Percentiles rank a stretch among this genome's conserved stretches.
Conservation (phyloP, 164 flowering plant species). For the Dillenia suffruticosa region DNA sequence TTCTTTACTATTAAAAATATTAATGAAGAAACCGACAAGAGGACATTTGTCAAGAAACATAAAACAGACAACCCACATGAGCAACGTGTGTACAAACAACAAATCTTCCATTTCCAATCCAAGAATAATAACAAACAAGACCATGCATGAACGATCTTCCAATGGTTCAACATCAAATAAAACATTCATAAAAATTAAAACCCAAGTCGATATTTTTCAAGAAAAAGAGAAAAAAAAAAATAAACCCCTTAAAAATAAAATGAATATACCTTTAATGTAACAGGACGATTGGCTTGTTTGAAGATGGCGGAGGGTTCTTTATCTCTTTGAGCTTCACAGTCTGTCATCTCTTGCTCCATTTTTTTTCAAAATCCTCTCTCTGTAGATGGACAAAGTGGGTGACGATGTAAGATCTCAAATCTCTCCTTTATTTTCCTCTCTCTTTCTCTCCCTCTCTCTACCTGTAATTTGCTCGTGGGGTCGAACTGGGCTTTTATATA, state of each 20-base stretch:
- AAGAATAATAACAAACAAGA: too few species aligned
- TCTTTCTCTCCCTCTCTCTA: too few species aligned
- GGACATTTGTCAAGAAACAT: too few species aligned
- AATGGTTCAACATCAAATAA: neutral
- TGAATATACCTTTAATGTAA: constrained; percentile 42
- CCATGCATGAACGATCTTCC: too few species aligned
- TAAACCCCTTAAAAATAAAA: neutral
- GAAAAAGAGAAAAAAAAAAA: neutral
- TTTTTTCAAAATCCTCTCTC: neutral
- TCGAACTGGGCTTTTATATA: too few species aligned
- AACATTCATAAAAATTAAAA: neutral
- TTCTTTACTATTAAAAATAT: too few species aligned
- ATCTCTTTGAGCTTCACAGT: constrained; percentile 26
- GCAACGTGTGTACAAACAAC: too few species aligned
- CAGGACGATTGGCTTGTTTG: constrained; percentile 33
- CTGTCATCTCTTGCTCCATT: constrained; percentile 25
- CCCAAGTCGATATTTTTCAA: neutral
- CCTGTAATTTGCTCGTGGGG: too few species aligned
- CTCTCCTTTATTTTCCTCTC: neutral
- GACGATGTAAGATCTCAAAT: neutral
- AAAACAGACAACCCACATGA: too few species aligned
- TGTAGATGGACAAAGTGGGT: neutral
- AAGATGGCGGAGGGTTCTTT: constrained; percentile 25
- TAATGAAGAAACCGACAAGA: too few species aligned
- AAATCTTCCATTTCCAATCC: too few species aligned